Conservation (phyloP, 176 grass and related monocot genomes). For the Aechmea fasciata region DNA sequence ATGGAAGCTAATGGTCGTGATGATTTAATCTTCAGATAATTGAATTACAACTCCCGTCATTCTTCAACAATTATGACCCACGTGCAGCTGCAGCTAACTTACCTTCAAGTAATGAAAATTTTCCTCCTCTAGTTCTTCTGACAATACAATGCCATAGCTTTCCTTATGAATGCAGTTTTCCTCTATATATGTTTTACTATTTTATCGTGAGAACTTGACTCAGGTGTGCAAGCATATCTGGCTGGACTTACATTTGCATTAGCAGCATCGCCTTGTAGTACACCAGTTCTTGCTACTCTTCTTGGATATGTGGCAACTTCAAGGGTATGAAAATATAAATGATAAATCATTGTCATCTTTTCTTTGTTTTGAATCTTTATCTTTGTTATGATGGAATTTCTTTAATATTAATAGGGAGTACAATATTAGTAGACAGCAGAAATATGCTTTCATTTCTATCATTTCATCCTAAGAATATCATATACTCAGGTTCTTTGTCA, state of each 20-base stretch:
- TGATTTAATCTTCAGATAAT: slow-evolving; percentile 49
- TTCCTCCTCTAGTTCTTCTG: slow-evolving; percentile 13
- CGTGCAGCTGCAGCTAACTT: slow-evolving; percentile 74
- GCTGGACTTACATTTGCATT: slow-evolving; percentile 95
- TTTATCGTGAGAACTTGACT: slow-evolving; percentile 17
- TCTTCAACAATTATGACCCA: slow-evolving; percentile 91
- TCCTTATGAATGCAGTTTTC: slow-evolving; percentile 5
- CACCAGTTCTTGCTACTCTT: slow-evolving; percentile 92
- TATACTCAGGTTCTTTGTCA: background rate
- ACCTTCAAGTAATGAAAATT: slow-evolving; percentile 47
- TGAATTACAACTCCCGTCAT: slow-evolving; percentile 83
- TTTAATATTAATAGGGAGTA: background rate
- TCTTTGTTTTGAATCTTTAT: background rate
- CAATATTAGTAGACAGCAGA: background rate
- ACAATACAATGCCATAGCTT: slow-evolving; percentile 2
- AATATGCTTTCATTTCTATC: background rate
- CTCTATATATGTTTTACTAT: slow-evolving; percentile 12
- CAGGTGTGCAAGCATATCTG: slow-evolving; percentile 95
- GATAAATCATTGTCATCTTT: background rate
- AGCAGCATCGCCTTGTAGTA: slow-evolving; percentile 95
- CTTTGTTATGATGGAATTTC: background rate
- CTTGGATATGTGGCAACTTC: slow-evolving; percentile 89
- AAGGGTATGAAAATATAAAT: slow-evolving; percentile 44
- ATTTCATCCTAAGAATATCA: background rate
- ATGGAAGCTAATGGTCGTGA: background rate